These are phyloP conservation scores for Aureobasidium sp. DNA, from an alignment of 2,329 filamentous ascomycete genomes.

Conservation along the genomic window DNA sequence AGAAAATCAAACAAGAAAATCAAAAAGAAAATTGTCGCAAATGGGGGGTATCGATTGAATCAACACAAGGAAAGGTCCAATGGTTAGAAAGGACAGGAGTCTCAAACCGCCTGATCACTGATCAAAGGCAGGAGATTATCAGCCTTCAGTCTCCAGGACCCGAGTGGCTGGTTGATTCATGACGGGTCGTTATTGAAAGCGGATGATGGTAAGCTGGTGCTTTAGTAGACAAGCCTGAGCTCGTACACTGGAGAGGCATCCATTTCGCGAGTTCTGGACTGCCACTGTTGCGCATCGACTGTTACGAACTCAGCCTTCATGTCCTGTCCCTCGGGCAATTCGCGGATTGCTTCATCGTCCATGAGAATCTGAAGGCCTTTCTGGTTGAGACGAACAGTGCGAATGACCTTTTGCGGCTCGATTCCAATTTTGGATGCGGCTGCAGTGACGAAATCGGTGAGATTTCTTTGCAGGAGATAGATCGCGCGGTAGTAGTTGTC, in stretches of 20 bases:
- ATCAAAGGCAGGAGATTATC: slow-evolving; percentile 11
- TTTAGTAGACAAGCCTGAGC: slow-evolving; percentile 42
- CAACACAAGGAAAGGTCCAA: slow-evolving; percentile 16
- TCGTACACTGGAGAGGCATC: slow-evolving; percentile 43
- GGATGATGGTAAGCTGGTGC: not conserved
- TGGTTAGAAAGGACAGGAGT: slow-evolving; percentile 11
- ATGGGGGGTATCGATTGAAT: slow-evolving; percentile 9
- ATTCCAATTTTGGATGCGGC: slow-evolving; percentile 76
- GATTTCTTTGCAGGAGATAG: slow-evolving; percentile 71
- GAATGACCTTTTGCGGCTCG: slow-evolving; percentile 63
- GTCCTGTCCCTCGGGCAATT: slow-evolving; percentile 84
- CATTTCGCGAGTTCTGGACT: slow-evolving; percentile 32
- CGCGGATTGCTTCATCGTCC: slow-evolving; percentile 80
- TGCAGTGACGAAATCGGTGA: slow-evolving; percentile 64
- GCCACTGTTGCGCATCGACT: slow-evolving; percentile 42
- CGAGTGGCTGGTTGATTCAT: slow-evolving; percentile 12
- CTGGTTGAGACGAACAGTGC: slow-evolving; percentile 64
- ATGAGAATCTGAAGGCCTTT: slow-evolving; percentile 76
- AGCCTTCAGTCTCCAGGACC: slow-evolving; percentile 16
- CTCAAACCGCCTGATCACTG: slow-evolving; percentile 15
- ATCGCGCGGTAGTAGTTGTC: slow-evolving; percentile 72
- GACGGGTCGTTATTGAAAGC: slow-evolving; percentile 5
- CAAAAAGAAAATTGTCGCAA: not conserved
- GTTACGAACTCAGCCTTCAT: slow-evolving; percentile 66
- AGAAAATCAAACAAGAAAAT: not conserved